Conservation (phyloP, 805 yeast species). For the Isabelozyma rhagii region DNA sequence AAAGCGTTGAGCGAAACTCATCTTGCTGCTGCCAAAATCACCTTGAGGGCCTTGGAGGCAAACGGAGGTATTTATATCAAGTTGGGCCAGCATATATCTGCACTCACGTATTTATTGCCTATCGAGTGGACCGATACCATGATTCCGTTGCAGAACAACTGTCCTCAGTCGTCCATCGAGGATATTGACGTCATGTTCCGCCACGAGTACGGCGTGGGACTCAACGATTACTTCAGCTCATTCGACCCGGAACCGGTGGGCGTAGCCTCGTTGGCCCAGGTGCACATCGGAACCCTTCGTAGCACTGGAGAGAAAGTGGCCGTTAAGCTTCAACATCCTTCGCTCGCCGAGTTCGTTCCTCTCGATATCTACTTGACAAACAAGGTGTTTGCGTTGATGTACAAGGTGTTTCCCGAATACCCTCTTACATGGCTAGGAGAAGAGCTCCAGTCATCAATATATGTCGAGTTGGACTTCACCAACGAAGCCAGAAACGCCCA, state of each 20-base stretch:
- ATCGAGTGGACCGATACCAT: constrained; percentile 93
- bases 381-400: constrained; percentile 69
- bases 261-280: constrained; percentile 95
- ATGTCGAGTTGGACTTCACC: constrained; percentile 84
- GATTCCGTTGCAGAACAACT: constrained; percentile 87
- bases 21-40: constrained; percentile 68
- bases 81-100: constrained; percentile 91
- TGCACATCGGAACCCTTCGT: constrained; percentile 70
- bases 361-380: constrained; percentile 78
- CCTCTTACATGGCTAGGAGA: constrained; percentile 95
- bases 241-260: constrained; percentile 82
- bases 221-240: constrained; percentile 62
- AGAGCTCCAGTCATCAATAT: constrained; percentile 82
- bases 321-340: constrained; percentile 92
- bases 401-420: constrained; percentile 84
- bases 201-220: constrained; percentile 57
- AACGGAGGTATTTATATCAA: constrained; percentile 95
- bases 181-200: constrained; percentile 67
- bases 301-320: constrained; percentile 73
- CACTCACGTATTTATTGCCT: constrained; percentile 88
- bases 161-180: constrained; percentile 75
- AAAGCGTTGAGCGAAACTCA: constrained; percentile 67
- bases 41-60: constrained; percentile 71
- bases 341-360: constrained; percentile 83
- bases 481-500: constrained; percentile 83